Evolutionary conservation across 192 early-diverging fungal species (phyloP).

Genomic region (Phycomyces blakesleeanus): DNA sequence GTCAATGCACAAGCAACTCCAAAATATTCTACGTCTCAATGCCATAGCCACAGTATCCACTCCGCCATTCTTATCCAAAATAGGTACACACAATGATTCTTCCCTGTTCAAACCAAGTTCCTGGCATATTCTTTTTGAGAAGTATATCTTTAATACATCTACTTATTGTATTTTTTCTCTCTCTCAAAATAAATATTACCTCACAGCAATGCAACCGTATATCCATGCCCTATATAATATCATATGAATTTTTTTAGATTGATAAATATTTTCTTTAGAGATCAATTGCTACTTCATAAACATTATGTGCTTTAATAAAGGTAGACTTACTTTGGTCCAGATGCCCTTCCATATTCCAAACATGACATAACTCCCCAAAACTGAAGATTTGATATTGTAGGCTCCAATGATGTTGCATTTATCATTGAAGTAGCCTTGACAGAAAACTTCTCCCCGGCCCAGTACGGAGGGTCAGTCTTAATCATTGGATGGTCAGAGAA

Average conservation of each 20-base stretch:
- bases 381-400: constrained; percentile 44
- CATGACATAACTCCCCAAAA: constrained; percentile 34
- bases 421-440: constrained; percentile 36
- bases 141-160: background rate
- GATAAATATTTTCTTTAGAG: too few relatives aligned
- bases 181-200: constrained; percentile 22
- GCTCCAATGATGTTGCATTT: constrained; percentile 36
- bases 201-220: constrained; percentile 47
- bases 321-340: constrained; percentile 20
- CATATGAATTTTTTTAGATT: background rate
- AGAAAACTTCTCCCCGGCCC: constrained; percentile 48
- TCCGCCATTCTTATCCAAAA: constrained; percentile 37
- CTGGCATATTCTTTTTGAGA: constrained; percentile 33
- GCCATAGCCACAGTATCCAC: constrained; percentile 35
- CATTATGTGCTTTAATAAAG: too few relatives aligned
- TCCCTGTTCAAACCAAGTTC: constrained; percentile 50
- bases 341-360: constrained; percentile 31
- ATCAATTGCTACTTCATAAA: too few relatives aligned
- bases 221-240: constrained; percentile 55
- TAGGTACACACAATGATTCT: constrained; percentile 27
- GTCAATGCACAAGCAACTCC: constrained; percentile 50
- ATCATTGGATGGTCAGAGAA: constrained; percentile 45
- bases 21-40: constrained; percentile 43
- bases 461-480: constrained; percentile 41
- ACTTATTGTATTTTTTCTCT: too few relatives aligned